These are phyloP conservation scores for Mycocentrospora acerina DNA, from an alignment of 2,329 filamentous ascomycete species.

Conservation along the genomic window DNA sequence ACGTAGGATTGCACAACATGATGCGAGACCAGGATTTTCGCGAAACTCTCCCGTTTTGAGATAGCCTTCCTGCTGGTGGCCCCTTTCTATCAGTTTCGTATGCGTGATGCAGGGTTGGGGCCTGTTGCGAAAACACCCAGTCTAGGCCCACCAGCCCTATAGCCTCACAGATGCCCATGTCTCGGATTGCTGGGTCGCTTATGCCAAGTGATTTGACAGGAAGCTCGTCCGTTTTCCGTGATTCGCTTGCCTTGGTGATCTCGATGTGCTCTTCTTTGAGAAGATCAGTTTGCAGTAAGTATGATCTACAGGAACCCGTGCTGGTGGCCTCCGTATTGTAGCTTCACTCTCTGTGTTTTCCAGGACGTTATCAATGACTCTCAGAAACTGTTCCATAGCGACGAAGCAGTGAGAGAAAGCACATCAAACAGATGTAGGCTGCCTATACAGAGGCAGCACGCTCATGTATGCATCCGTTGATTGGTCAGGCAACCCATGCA, in stretches of 20 bases:
- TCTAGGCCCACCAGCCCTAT: constrained; percentile 16
- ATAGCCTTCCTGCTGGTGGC: constrained; percentile 17
- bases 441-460: too few species aligned
- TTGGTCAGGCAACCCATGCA: too few species aligned
- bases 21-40: constrained; percentile 19
- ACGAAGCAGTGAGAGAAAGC: too few species aligned
- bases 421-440: too few species aligned
- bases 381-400: too few species aligned
- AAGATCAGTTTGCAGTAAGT: constrained; percentile 5
- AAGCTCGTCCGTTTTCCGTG: not conserved
- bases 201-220: constrained; percentile 7
- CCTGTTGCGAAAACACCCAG: constrained; percentile 21
- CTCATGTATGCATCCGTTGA: too few species aligned
- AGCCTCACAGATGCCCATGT: constrained; percentile 25
- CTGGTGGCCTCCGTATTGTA: too few species aligned
- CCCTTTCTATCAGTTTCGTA: constrained; percentile 12
- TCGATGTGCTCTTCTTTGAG: not conserved
- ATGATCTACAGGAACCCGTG: too few species aligned
- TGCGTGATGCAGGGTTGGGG: constrained; percentile 20
- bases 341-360: too few species aligned
- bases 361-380: too few species aligned
- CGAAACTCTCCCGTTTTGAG: constrained; percentile 20
- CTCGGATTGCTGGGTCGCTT: constrained; percentile 13
- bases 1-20: not conserved
- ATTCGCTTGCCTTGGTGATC: not conserved